Conservation (phyloP, 352 stramenopile species). For the Phytopythium kandeliae region DNA sequence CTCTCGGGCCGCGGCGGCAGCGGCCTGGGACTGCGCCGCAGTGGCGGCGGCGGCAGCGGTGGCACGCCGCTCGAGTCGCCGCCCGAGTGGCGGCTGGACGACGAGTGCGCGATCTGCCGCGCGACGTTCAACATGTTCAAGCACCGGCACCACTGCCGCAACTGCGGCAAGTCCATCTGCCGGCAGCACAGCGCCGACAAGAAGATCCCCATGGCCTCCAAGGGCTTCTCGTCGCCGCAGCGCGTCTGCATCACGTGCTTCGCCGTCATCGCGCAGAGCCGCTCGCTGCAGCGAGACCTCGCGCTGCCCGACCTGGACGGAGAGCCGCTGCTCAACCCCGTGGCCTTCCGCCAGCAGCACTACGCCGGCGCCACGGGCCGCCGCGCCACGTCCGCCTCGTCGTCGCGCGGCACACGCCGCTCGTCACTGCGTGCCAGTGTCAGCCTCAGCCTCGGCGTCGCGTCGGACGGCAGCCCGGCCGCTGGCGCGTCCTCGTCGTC, state of each 20-base stretch:
- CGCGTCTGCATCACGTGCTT: slow-evolving; percentile 77
- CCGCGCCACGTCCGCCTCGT: slow-evolving; percentile 5
- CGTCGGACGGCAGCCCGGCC: too few relatives aligned
- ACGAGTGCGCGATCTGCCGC: slow-evolving; percentile 73
- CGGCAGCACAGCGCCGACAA: slow-evolving; percentile 78
- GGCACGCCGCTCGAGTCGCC: slow-evolving; percentile 35
- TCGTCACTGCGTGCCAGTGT: slow-evolving; percentile 8
- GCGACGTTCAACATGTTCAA: slow-evolving; percentile 82
- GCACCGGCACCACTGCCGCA: slow-evolving; percentile 79
- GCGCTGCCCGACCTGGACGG: slow-evolving; percentile 20
- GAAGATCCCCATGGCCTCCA: slow-evolving; percentile 62
- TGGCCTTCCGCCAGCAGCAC: slow-evolving; percentile 24
- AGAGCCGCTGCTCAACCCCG: slow-evolving; percentile 14
- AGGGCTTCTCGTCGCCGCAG: slow-evolving; percentile 74
- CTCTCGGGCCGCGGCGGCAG: background rate
- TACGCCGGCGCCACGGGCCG: slow-evolving; percentile 5
- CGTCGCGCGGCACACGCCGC: slow-evolving; percentile 8
- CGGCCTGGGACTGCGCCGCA: background rate
- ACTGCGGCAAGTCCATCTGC: slow-evolving; percentile 81
- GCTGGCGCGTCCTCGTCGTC: background rate
- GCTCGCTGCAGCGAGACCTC: slow-evolving; percentile 24
- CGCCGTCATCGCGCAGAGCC: slow-evolving; percentile 54
- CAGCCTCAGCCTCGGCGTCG: too few relatives aligned
- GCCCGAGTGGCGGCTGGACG: slow-evolving; percentile 70
- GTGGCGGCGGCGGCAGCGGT: slow-evolving; percentile 1